phyloP scores from a whole-genome alignment of 306 rosid genomes.

The Clitoria ternatea region DNA sequence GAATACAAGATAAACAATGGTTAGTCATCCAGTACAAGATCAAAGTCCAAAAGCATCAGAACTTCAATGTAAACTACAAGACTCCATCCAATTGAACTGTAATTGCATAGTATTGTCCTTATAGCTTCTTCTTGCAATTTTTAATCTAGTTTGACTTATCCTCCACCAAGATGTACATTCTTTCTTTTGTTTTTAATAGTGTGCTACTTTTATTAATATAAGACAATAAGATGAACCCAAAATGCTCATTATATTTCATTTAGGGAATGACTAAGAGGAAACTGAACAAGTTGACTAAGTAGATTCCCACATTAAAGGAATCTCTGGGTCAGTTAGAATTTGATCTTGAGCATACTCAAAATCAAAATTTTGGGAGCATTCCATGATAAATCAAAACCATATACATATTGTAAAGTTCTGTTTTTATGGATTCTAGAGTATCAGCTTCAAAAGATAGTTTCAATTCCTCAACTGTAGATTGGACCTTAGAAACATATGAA shows the following conservation, averaged over 20 bases:
- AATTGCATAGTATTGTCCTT: neutral
- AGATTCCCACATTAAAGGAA: too few relatives aligned
- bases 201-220: neutral
- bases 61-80: neutral
- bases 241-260: neutral
- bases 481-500: too few relatives aligned
- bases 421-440: too few relatives aligned
- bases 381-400: too few relatives aligned
- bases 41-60: slow-evolving; percentile 14
- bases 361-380: too few relatives aligned
- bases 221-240: neutral
- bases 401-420: too few relatives aligned
- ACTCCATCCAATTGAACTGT: neutral
- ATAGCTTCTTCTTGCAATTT: neutral
- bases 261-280: neutral
- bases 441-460: too few relatives aligned
- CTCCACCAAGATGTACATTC: neutral
- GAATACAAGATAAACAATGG: slow-evolving; percentile 34
- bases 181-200: neutral
- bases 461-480: too few relatives aligned
- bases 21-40: slow-evolving; percentile 16
- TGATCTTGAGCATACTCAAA: too few relatives aligned
- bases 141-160: neutral
- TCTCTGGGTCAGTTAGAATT: too few relatives aligned
- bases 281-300: too few relatives aligned